A percentile compares a stretch with the other conserved stretches of the same genome.
Conservation (phyloP, 192 early-diverging fungal species). For the Entrophospora sp. region DNA sequence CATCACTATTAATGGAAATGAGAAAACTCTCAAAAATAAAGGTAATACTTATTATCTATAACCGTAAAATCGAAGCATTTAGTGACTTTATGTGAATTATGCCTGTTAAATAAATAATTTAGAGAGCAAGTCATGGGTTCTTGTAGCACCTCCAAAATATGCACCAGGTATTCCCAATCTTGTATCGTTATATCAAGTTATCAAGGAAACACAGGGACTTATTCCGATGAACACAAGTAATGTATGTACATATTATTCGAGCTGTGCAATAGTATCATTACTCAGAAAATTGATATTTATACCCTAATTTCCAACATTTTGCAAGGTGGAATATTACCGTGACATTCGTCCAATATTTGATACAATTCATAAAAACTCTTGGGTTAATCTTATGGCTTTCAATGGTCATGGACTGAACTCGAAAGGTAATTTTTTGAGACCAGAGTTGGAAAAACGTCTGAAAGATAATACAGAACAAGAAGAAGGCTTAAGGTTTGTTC, state of each 20-base stretch:
- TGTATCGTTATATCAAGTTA: background rate
- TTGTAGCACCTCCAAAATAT: conserved; percentile 10
- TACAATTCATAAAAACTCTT: background rate
- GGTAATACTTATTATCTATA: no score
- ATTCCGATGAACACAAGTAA: no score
- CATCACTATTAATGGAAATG: background rate
- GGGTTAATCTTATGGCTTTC: conserved; percentile 1
- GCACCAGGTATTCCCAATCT: conserved; percentile 11
- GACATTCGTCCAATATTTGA: background rate
- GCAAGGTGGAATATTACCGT: background rate
- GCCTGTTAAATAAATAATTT: background rate
- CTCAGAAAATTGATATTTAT: background rate
- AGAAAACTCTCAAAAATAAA: no score
- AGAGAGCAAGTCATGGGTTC: conserved; percentile 8
- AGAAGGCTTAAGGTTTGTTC: background rate
- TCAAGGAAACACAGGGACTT: background rate
- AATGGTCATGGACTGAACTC: background rate
- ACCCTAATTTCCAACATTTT: background rate
- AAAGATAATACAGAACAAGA: background rate
- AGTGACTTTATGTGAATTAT: no score
- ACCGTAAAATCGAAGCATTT: no score
- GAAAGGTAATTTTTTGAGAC: background rate
- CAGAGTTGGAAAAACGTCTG: background rate
- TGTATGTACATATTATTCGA: no score
- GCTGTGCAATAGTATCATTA: no score